Conservation (phyloP, 305 asterid species). For the Euphrasia arctica region DNA sequence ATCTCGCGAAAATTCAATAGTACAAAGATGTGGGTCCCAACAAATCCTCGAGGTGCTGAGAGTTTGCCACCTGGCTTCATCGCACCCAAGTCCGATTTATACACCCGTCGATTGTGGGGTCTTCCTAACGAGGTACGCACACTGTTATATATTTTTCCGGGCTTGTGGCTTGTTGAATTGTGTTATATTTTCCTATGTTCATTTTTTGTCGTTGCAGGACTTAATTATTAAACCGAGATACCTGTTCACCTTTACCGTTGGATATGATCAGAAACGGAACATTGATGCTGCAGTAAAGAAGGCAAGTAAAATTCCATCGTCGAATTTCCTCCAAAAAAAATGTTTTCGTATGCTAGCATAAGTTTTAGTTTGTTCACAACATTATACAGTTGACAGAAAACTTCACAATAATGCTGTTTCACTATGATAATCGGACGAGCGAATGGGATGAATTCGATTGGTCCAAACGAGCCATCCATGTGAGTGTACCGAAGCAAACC, state of each 20-base stretch:
- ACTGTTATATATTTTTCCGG: not conserved
- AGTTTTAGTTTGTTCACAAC: conserved; percentile 27
- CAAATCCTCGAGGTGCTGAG: conserved; percentile 90
- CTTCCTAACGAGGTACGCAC: conserved; percentile 70
- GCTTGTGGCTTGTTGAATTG: not conserved
- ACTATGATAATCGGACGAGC: conserved; percentile 83
- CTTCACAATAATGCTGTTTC: conserved; percentile 76
- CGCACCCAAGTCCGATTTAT: conserved; percentile 59
- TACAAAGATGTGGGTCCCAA: conserved; percentile 79
- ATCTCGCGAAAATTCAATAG: conserved; percentile 36
- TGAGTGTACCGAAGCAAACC: conserved; percentile 72
- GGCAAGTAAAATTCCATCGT: conserved; percentile 34
- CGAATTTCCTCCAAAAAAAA: not conserved
- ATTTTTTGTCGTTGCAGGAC: conserved; percentile 45
- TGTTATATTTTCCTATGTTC: not conserved
- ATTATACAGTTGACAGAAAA: conserved; percentile 76
- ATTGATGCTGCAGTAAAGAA: conserved; percentile 89
- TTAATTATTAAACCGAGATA: conserved; percentile 72
- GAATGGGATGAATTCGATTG: conserved; percentile 97
- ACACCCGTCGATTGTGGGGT: conserved; percentile 81
- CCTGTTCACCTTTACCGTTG: conserved; percentile 87
- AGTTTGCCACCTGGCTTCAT: conserved; percentile 76
- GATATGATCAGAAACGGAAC: conserved; percentile 67
- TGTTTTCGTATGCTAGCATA: conserved; percentile 4
- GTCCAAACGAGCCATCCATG: conserved; percentile 82